phyloP scores from a whole-genome alignment of 768 basidiomycete species.

The Psilocybe tampanensis region DNA sequence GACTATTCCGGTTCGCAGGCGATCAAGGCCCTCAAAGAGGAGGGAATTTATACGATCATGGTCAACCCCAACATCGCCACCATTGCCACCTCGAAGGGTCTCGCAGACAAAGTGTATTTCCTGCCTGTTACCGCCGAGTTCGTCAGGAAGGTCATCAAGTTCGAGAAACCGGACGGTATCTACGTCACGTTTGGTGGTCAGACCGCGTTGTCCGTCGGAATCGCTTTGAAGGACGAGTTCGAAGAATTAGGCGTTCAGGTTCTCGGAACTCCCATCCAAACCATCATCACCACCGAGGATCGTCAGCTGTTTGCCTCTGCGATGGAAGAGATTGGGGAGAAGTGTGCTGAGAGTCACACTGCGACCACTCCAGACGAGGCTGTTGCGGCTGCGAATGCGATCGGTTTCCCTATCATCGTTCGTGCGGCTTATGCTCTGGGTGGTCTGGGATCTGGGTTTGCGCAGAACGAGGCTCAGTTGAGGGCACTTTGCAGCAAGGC shows the following conservation, averaged over 20 bases:
- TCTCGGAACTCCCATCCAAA: constrained; percentile 95
- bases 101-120: constrained; percentile 99
- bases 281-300: constrained; percentile 97
- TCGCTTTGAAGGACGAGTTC: constrained; percentile 98
- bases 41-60: constrained; percentile 98
- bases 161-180: constrained; percentile 98
- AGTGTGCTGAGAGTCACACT: constrained; percentile 87
- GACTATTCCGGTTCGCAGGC: constrained; percentile 99
- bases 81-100: constrained; percentile 94
- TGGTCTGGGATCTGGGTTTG: constrained; percentile 94
- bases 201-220: constrained; percentile 94
- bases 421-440: constrained; percentile 97
- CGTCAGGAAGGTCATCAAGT: constrained; percentile 97
- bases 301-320: constrained; percentile 91
- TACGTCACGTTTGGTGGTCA: constrained; percentile 99
- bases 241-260: constrained; percentile 87
- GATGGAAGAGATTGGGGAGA: constrained; percentile 95
- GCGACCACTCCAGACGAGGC: constrained; percentile 90
- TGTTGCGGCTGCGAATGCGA: constrained; percentile 73
- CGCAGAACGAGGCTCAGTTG: constrained; percentile 91
- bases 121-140: constrained; percentile 98
- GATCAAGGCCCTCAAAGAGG: constrained; percentile 98
- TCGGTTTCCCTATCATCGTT: constrained; percentile 95
- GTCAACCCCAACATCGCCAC: constrained; percentile 99
- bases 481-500: constrained; percentile 89